phyloP scores from a whole-genome alignment of 2,329 filamentous ascomycete species.

The Aspergillus viridinutans region DNA sequence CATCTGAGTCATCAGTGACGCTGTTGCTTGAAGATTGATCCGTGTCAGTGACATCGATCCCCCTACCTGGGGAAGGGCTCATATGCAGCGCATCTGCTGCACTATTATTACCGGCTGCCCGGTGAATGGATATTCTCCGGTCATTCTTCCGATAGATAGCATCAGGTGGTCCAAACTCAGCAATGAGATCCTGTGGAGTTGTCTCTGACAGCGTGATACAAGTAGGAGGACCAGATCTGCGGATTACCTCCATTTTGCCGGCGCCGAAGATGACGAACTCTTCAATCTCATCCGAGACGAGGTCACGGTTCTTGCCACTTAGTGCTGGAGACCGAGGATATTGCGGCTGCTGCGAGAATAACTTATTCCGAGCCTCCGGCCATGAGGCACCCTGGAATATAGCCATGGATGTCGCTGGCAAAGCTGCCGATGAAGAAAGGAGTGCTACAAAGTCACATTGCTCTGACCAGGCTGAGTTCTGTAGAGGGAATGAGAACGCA shows the following conservation, averaged over 20 bases:
- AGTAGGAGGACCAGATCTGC: conserved; percentile 63
- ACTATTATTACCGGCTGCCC: conserved; percentile 26
- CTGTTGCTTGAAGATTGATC: conserved; percentile 72
- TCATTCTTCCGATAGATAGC: conserved; percentile 91
- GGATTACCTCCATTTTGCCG: conserved; percentile 71
- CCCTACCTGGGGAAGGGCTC: conserved; percentile 32
- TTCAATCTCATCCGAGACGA: conserved; percentile 84
- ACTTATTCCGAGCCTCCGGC: conserved; percentile 70
- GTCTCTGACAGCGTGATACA: conserved; percentile 78
- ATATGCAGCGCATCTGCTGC: conserved; percentile 31
- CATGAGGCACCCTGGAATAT: conserved; percentile 88
- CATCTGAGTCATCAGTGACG: conserved; percentile 63
- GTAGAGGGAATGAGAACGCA: conserved; percentile 83
- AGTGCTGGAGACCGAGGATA: conserved; percentile 69
- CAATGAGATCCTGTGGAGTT: conserved; percentile 84
- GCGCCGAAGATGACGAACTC: conserved; percentile 72
- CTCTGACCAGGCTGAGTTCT: conserved; percentile 68
- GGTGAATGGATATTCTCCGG: conserved; percentile 79
- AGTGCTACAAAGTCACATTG: conserved; percentile 77
- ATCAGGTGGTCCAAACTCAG: conserved; percentile 87
- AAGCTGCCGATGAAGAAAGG: conserved; percentile 71
- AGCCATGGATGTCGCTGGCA: conserved; percentile 79
- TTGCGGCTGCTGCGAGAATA: conserved; percentile 72
- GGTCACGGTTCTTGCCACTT: conserved; percentile 67
- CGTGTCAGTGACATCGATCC: conserved; percentile 56